A percentile compares a stretch with the other conserved stretches of the same genome.
phyloP scores from a whole-genome alignment of 78 protist species.

The Dictyostelium intermedium region DNA sequence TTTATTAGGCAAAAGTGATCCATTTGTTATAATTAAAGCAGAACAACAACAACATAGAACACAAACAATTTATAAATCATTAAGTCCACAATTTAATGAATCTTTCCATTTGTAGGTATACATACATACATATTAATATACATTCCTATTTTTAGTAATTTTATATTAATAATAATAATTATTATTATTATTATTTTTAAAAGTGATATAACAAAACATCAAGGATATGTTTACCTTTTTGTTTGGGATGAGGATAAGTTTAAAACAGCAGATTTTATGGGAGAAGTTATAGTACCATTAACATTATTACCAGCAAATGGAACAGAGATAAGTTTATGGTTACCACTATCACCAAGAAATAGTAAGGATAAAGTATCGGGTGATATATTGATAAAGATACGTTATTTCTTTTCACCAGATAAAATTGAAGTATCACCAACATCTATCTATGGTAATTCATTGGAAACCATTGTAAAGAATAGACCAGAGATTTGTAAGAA shows the following conservation, averaged over 20 bases:
- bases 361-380: slow-evolving; percentile 53
- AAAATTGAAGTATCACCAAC: neutral
- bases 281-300: slow-evolving; percentile 19
- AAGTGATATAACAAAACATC: slow-evolving; percentile 47
- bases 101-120: slow-evolving; percentile 2
- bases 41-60: slow-evolving; percentile 55
- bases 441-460: slow-evolving; percentile 31
- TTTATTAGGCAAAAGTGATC: slow-evolving; percentile 7
- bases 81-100: slow-evolving; percentile 54
- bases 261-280: slow-evolving; percentile 47
- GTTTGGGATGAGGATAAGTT: slow-evolving; percentile 79
- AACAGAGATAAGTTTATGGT: slow-evolving; percentile 8
- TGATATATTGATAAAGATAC: slow-evolving; percentile 8
- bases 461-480: neutral
- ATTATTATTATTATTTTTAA: neutral
- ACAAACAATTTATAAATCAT: slow-evolving; percentile 46
- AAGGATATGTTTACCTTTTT: slow-evolving; percentile 32
- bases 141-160: neutral
- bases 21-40: slow-evolving; percentile 22
- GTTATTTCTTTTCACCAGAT: slow-evolving; percentile 32
- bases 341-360: slow-evolving; percentile 36
- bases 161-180: no score
- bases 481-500: slow-evolving; percentile 19
- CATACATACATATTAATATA: neutral
- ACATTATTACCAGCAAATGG: neutral